These are phyloP conservation scores for Kodamaea laetipori DNA, from an alignment of 805 yeast species.

Conservation along the genomic window DNA sequence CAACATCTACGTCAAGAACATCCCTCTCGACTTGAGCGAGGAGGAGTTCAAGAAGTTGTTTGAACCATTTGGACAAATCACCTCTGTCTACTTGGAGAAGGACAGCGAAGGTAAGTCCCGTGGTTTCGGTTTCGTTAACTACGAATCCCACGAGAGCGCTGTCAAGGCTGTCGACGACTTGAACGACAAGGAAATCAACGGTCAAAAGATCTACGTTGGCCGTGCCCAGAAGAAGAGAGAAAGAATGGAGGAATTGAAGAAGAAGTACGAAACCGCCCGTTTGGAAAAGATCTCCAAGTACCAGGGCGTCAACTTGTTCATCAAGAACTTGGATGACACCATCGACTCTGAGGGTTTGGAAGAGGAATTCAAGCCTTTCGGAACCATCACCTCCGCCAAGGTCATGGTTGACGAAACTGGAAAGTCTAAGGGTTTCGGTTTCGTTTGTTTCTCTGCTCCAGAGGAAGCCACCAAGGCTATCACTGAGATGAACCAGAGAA, in stretches of 20 bases:
- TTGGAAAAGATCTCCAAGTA: constrained; percentile 89
- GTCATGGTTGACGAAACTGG: constrained; percentile 95
- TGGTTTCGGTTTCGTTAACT: constrained; percentile 97
- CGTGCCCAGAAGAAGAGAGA: constrained; percentile 99
- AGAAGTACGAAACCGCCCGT: constrained; percentile 89
- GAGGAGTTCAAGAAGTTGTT: constrained; percentile 75
- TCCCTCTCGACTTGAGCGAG: constrained; percentile 67
- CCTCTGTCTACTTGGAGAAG: constrained; percentile 78
- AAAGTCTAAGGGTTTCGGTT: constrained; percentile 97
- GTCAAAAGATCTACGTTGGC: constrained; percentile 89
- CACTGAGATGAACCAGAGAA: constrained; percentile 96
- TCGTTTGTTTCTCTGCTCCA: constrained; percentile 95
- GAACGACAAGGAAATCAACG: constrained; percentile 82
- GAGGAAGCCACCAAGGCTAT: constrained; percentile 99
- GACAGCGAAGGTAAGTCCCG: constrained; percentile 86
- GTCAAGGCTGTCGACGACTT: constrained; percentile 88
- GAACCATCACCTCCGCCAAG: constrained; percentile 92
- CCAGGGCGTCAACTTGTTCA: constrained; percentile 96
- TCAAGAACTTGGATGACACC: constrained; percentile 93
- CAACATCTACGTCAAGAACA: constrained; percentile 92
- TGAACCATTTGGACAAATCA: constrained; percentile 71
- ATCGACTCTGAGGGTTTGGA: constrained; percentile 88
- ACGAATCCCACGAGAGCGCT: constrained; percentile 83
- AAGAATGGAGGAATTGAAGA: constrained; percentile 93
- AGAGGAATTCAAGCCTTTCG: constrained; percentile 92